phyloP scores from a whole-genome alignment of 2,329 filamentous ascomycete genomes.

The Cercospora citrullina region DNA sequence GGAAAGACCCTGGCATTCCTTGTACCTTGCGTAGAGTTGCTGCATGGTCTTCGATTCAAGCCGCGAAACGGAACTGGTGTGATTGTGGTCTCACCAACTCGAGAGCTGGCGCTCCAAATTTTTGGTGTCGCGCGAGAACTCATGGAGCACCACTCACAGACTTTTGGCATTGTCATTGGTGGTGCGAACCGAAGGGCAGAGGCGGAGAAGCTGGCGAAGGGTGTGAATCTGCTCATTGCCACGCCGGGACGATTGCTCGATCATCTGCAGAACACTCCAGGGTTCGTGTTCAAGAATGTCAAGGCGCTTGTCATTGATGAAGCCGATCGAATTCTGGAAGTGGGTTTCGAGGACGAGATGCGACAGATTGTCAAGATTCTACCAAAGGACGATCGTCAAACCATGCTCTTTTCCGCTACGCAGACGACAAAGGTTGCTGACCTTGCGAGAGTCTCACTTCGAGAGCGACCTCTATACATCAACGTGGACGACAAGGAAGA shows the following conservation, averaged over 20 bases:
- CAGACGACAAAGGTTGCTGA: slow-evolving; percentile 99
- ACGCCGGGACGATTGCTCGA: slow-evolving; percentile 91
- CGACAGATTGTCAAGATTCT: slow-evolving; percentile 93
- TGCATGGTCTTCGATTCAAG: slow-evolving; percentile 88
- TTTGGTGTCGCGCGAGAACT: slow-evolving; percentile 93
- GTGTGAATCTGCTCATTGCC: slow-evolving; percentile 90
- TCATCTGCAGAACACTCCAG: slow-evolving; percentile 87
- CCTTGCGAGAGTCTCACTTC: slow-evolving; percentile 86
- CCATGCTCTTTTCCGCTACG: slow-evolving; percentile 97
- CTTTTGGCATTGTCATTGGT: slow-evolving; percentile 93
- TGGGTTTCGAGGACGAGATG: slow-evolving; percentile 99
- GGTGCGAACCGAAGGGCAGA: slow-evolving; percentile 89
- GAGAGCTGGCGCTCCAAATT: slow-evolving; percentile 92
- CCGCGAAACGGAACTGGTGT: slow-evolving; percentile 89
- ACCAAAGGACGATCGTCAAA: slow-evolving; percentile 82
- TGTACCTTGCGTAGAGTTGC: slow-evolving; percentile 91
- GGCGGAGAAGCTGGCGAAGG: slow-evolving; percentile 89
- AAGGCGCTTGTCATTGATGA: slow-evolving; percentile 94
- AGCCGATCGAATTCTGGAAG: slow-evolving; percentile 92
- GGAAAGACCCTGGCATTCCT: slow-evolving; percentile 96
- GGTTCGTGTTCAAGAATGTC: slow-evolving; percentile 89
- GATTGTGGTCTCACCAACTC: slow-evolving; percentile 87
- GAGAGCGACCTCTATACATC: slow-evolving; percentile 90
- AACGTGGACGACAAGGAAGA: slow-evolving; percentile 91
- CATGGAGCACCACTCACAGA: slow-evolving; percentile 90